A percentile compares a stretch with the other conserved stretches of the same genome.
These are phyloP conservation scores for Stagonosporopsis tanaceti DNA, from an alignment of 2,329 filamentous ascomycete genomes.

Conservation along the genomic window DNA sequence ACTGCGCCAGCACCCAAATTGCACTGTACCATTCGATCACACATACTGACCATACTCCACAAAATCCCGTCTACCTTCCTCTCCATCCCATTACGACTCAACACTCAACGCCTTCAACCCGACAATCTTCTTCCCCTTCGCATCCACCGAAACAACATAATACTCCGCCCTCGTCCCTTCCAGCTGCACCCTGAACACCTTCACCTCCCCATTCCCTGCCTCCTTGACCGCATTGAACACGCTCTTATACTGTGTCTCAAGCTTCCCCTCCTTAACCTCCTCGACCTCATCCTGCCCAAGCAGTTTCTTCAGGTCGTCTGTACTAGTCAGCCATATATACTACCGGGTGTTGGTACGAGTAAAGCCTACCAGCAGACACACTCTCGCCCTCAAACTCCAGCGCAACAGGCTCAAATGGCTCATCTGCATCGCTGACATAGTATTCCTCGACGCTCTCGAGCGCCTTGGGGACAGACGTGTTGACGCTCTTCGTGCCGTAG, in stretches of 20 bases:
- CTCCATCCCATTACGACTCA: constrained; percentile 60
- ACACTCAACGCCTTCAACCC: constrained; percentile 81
- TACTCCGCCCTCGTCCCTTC: constrained; percentile 75
- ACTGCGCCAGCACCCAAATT: neutral
- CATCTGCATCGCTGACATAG: constrained; percentile 84
- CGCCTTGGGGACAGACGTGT: constrained; percentile 64
- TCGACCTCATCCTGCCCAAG: constrained; percentile 69
- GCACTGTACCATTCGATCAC: neutral
- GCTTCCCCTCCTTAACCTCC: constrained; percentile 73
- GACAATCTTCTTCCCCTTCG: constrained; percentile 68
- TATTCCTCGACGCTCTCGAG: constrained; percentile 60
- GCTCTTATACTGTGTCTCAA: constrained; percentile 75
- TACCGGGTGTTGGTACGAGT: too few relatives aligned
- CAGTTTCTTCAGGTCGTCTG: constrained; percentile 74
- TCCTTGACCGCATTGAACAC: constrained; percentile 74
- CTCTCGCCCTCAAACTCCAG: constrained; percentile 64
- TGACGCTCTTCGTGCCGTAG: constrained; percentile 50
- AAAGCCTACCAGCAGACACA: constrained; percentile 4
- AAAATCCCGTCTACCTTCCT: neutral
- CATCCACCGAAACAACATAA: constrained; percentile 74
- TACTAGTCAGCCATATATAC: neutral
- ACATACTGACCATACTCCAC: neutral
- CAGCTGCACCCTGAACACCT: constrained; percentile 75
- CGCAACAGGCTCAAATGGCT: constrained; percentile 81
- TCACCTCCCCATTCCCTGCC: constrained; percentile 72